A percentile compares a stretch with the other conserved stretches of the same genome.
Conservation (phyloP, 176 grass and related monocot species). For the Rhipidocladum racemiflorum region DNA sequence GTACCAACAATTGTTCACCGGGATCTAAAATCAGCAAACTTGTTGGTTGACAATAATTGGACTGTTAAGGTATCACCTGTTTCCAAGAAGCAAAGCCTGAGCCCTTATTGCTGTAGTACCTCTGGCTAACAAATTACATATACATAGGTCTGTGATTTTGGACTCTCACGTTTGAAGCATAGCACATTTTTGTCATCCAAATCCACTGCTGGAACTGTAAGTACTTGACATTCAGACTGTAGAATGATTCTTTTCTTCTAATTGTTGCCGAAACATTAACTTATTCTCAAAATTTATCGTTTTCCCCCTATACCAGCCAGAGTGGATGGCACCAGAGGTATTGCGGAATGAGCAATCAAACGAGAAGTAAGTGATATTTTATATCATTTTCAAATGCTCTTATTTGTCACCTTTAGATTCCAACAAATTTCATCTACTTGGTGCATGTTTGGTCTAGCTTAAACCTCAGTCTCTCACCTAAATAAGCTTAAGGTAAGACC, state of each 20-base stretch:
- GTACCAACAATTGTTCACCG: constrained; percentile 88
- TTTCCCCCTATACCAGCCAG: constrained; percentile 52
- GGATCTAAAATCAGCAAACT: constrained; percentile 95
- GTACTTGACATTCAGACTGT: constrained; percentile 25
- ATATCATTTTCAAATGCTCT: constrained; percentile 2
- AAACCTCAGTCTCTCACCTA: constrained; percentile 9
- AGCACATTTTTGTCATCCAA: constrained; percentile 92
- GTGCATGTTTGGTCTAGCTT: neutral
- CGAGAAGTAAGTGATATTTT: constrained; percentile 67
- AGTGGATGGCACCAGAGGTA: constrained; percentile 98
- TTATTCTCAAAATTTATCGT: constrained; percentile 11
- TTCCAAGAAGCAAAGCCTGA: constrained; percentile 23
- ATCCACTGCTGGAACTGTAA: constrained; percentile 93
- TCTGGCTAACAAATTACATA: constrained; percentile 28
- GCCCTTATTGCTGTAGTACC: neutral
- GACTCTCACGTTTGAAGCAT: constrained; percentile 91
- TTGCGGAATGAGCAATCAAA: constrained; percentile 87
- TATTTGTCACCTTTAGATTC: constrained; percentile 10
- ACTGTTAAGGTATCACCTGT: constrained; percentile 70
- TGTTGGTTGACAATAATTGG: constrained; percentile 93
- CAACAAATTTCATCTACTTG: neutral
- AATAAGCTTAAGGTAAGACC: neutral
- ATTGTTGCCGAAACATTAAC: neutral
- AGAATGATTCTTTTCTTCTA: constrained; percentile 14
- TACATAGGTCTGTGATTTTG: constrained; percentile 91